Evolutionary conservation across 2,329 filamentous ascomycete genomes (phyloP), one percentile per base, ranked within the genome.

Genomic region (Colletotrichum sp.): DNA sequence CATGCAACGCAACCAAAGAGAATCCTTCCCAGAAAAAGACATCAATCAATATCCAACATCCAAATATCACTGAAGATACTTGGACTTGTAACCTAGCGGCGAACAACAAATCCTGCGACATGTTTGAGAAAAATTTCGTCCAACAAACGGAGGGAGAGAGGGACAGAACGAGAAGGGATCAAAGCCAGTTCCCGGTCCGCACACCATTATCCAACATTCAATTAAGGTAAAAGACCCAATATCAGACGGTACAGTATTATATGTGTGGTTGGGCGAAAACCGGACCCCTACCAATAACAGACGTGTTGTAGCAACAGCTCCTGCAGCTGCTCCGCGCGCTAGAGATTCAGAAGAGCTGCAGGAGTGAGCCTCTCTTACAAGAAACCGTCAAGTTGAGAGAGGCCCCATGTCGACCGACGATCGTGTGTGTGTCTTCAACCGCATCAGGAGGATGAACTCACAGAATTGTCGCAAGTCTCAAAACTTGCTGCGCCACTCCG

Each of bases 61-160:
- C 21, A 59, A 30, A 26, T 26, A 59, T 59, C 55, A 28, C 55
- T 26, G 24, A 59, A 59, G 55, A 59, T 26, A 26, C 55, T 30
- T 30, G 55, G 24, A 16, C 24, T 52, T 52, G 44, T 52, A 52
- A 52, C 26, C 55, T 59, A 39, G 62, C 32, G 62, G 32, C 32
- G 34, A 9, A 44, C 18, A 44, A 60, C 32, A 28, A n/a, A 67
- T 66, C 36, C 52, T 75, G 72, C 68, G 68, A 75, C 68, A 71
- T 67, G 72, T 75, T 72, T 67, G 68, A 75, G 68, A 49, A 62
- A 57, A 21, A 8, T 21, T 55, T 66, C 39, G 62, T 44, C 34
- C 34, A 64, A 39, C 62, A 32, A 34, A 32, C 24, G 18, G 26
- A 30, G 28, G n/a, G 10, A 62, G 28, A 32, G 28, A 62, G 18